phyloP scores from a whole-genome alignment of 306 rosid genomes.

The Luffa aegyptiaca region DNA sequence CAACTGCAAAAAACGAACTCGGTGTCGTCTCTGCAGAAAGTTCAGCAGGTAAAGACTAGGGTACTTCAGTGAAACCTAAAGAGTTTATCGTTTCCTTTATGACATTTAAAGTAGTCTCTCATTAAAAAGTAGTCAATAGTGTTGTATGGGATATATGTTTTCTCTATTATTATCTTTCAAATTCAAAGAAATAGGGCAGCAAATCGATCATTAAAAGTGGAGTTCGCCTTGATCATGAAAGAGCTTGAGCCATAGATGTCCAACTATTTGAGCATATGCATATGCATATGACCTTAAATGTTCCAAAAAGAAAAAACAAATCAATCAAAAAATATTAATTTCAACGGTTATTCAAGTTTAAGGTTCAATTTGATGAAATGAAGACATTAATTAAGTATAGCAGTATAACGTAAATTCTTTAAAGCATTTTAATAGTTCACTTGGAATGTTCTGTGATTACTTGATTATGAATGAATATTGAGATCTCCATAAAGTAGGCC shows the following conservation, averaged over 20 bases:
- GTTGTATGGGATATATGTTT: not conserved
- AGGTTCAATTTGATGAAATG: not conserved
- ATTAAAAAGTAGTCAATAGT: not conserved
- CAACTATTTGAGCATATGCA: not conserved
- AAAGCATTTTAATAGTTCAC: not conserved
- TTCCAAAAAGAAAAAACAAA: not conserved
- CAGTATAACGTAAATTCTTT: not conserved
- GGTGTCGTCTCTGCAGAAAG: constrained; percentile 90
- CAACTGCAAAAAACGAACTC: constrained; percentile 88
- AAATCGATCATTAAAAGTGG: not conserved
- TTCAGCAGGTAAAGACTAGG: constrained; percentile 45
- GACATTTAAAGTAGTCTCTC: not conserved
- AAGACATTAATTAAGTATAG: not conserved
- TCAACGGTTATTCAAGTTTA: not conserved
- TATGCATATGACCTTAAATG: not conserved
- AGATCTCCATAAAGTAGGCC: not conserved
- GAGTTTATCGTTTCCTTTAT: not conserved
- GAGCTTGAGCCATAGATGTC: not conserved
- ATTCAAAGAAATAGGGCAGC: not conserved
- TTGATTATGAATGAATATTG: not conserved
- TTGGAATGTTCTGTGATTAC: not conserved
- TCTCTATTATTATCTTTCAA: not conserved
- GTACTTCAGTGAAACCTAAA: not conserved
- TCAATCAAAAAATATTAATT: not conserved
- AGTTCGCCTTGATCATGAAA: not conserved